Conservation (phyloP, 1,284 basidiomycete genomes). For the Pholiota adiposa region DNA sequence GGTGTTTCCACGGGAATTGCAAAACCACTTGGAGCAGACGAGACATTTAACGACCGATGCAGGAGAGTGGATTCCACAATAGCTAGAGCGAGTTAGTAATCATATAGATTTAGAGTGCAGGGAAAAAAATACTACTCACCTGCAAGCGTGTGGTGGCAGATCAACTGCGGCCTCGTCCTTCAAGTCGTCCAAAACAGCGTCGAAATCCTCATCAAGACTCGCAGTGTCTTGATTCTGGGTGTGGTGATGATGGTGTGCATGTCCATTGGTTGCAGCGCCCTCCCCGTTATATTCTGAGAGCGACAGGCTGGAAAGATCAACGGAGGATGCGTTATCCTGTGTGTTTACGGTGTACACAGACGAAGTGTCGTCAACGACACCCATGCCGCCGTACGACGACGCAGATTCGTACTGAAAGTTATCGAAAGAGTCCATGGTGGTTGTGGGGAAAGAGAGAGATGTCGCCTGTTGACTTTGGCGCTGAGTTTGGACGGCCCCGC, state of each 20-base stretch:
- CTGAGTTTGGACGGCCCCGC: neutral
- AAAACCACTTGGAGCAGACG: conserved; percentile 98
- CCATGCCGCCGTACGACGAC: conserved; percentile 75
- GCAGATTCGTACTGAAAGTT: conserved; percentile 85
- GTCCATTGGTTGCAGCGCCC: conserved; percentile 40
- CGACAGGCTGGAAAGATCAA: conserved; percentile 71
- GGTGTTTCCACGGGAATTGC: conserved; percentile 98
- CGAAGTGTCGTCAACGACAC: conserved; percentile 82
- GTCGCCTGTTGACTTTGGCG: neutral
- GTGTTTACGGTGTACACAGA: conserved; percentile 83
- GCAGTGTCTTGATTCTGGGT: conserved; percentile 27
- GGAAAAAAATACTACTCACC: conserved; percentile 54
- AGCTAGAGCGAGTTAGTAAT: conserved; percentile 54
- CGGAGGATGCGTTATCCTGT: conserved; percentile 48
- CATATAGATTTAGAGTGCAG: conserved; percentile 9
- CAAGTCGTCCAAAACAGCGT: conserved; percentile 85
- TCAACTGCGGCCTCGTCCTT: conserved; percentile 87
- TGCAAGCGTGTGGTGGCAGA: conserved; percentile 91
- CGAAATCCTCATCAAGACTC: conserved; percentile 81
- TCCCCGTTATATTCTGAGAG: conserved; percentile 56
- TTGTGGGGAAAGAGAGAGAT: conserved; percentile 4
- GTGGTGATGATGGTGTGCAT: conserved; percentile 37
- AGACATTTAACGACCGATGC: conserved; percentile 98
- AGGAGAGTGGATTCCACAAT: conserved; percentile 98
- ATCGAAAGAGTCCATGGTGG: conserved; percentile 81